Evolutionary conservation across 257 asterid genomes (phyloP).

Genomic region (Jaltomata sinuosa): DNA sequence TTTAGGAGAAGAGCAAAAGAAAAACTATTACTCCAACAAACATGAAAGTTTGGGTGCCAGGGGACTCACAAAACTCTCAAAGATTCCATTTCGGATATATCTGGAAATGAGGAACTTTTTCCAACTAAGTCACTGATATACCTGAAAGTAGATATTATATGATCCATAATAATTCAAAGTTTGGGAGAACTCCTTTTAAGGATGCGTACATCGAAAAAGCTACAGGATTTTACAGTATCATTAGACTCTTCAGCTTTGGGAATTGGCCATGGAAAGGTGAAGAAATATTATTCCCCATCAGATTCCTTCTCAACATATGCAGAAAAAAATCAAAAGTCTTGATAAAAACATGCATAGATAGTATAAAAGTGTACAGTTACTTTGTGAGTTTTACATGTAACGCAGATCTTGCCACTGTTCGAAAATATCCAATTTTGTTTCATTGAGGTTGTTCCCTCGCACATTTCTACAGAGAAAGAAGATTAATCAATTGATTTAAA

Average conservation of each 20-base stretch:
- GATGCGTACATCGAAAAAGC: neutral
- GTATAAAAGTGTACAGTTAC: neutral
- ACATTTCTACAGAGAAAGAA: neutral
- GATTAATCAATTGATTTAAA: neutral
- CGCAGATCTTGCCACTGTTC: neutral
- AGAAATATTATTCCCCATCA: neutral
- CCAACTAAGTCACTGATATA: neutral
- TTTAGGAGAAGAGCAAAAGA: neutral
- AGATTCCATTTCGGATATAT: neutral
- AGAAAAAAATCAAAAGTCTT: neutral
- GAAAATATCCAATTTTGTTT: neutral
- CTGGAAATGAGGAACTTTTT: neutral
- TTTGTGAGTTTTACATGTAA: neutral
- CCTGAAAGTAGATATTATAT: neutral
- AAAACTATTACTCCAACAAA: neutral
- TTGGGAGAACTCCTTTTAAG: neutral
- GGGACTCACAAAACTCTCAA: neutral
- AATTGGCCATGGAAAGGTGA: neutral
- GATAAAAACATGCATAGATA: neutral
- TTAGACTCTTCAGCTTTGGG: neutral
- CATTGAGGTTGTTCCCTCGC: neutral
- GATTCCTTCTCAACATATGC: neutral
- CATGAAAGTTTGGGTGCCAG: neutral
- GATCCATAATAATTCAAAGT: neutral
- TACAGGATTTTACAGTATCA: neutral